phyloP scores from a whole-genome alignment of 2,329 filamentous ascomycete species.

The Orbilia quercus region DNA sequence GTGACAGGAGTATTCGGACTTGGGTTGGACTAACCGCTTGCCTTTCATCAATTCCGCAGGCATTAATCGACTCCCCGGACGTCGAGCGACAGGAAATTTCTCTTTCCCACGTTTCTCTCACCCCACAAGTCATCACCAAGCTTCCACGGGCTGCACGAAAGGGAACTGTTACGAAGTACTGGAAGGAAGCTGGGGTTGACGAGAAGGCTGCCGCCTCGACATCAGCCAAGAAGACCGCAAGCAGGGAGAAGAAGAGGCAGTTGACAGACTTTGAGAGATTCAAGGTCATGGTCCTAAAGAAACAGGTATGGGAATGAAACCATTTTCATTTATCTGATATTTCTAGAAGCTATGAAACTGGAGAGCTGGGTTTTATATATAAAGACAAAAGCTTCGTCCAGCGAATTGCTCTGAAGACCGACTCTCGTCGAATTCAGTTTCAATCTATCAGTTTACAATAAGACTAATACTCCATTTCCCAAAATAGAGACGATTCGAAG shows the following conservation, averaged over 20 bases:
- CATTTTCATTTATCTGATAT: not conserved
- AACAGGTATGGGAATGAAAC: conserved; percentile 77
- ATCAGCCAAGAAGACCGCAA: conserved; percentile 93
- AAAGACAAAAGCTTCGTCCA: not conserved
- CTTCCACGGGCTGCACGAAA: conserved; percentile 86
- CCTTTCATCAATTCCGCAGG: conserved; percentile 68
- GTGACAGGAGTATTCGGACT: conserved; percentile 6
- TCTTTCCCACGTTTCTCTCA: conserved; percentile 86
- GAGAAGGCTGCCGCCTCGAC: conserved; percentile 89
- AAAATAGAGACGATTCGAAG: conserved; percentile 83
- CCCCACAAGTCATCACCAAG: conserved; percentile 85
- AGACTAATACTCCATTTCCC: not conserved
- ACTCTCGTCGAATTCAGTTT: too few relatives aligned
- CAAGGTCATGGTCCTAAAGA: conserved; percentile 99
- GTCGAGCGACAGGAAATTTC: conserved; percentile 88
- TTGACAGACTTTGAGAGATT: conserved; percentile 99
- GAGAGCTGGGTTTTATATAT: not conserved
- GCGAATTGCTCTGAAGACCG: too few relatives aligned
- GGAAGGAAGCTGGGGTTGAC: conserved; percentile 92
- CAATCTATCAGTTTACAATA: too few relatives aligned
- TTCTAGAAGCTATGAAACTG: not conserved
- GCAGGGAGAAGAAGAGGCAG: conserved; percentile 85
- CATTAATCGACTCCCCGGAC: conserved; percentile 90
- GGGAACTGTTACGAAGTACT: conserved; percentile 83
- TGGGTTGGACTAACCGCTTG: conserved; percentile 4